A percentile compares a stretch with the other conserved stretches of the same genome.
phyloP scores from a whole-genome alignment of 805 yeast genomes.

The Priceomyces castillae region DNA sequence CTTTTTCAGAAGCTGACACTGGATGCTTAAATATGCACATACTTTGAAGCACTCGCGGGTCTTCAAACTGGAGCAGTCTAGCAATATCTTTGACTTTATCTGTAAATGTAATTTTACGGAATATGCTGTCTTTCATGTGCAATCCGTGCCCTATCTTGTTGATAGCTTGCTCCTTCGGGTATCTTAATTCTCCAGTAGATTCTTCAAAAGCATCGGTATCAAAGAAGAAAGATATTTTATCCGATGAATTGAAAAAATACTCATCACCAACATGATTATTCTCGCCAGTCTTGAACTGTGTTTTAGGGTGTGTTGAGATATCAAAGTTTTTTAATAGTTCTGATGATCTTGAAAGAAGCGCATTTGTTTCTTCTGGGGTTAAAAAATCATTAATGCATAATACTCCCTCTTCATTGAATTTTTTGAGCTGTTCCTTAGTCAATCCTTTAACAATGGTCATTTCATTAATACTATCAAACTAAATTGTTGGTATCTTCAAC shows the following conservation, averaged over 20 bases:
- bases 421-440: slow-evolving; percentile 47
- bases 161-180: slow-evolving; percentile 55
- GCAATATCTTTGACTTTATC: slow-evolving; percentile 52
- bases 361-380: slow-evolving; percentile 34
- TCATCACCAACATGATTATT: slow-evolving; percentile 68
- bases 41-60: slow-evolving; percentile 72
- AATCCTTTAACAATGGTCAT: slow-evolving; percentile 20
- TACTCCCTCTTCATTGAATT: slow-evolving; percentile 57
- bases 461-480: not conserved
- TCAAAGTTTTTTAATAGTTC: slow-evolving; percentile 49
- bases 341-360: slow-evolving; percentile 43
- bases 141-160: slow-evolving; percentile 81
- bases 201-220: slow-evolving; percentile 67
- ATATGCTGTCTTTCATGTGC: slow-evolving; percentile 55
- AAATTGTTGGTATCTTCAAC: not conserved
- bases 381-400: slow-evolving; percentile 59
- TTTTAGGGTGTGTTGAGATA: slow-evolving; percentile 58
- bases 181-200: slow-evolving; percentile 45
- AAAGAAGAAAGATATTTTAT: slow-evolving; percentile 66
- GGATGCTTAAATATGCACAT: slow-evolving; percentile 83
- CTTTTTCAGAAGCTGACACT: slow-evolving; percentile 10
- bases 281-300: slow-evolving; percentile 63
- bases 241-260: slow-evolving; percentile 66
- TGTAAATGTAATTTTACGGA: slow-evolving; percentile 49
- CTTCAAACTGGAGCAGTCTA: slow-evolving; percentile 48